A percentile compares a stretch with the other conserved stretches of the same genome.
Evolutionary conservation across 2,329 filamentous ascomycete genomes (phyloP).

Genomic region (Fonsecaea multimorphosa): DNA sequence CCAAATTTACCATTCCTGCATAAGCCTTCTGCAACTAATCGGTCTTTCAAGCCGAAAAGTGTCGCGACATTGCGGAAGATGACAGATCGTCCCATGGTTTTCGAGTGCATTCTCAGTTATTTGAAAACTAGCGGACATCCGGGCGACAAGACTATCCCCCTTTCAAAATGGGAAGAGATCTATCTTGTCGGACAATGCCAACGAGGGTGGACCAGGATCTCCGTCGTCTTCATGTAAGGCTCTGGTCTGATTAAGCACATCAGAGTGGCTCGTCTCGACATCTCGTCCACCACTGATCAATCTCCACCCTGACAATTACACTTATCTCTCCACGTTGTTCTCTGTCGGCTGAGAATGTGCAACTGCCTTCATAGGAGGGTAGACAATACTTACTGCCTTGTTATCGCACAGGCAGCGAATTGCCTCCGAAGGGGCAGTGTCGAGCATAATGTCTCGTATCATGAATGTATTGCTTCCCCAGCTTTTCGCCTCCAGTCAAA

Average conservation of each 20-base stretch:
- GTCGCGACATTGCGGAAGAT: neutral
- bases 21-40: neutral
- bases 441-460: neutral
- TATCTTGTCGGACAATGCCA: too few relatives aligned
- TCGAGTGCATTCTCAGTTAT: neutral
- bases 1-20: neutral
- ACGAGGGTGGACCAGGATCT: neutral
- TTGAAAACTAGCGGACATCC: neutral
- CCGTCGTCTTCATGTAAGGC: neutral
- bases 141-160: neutral
- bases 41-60: too few relatives aligned
- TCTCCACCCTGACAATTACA: neutral
- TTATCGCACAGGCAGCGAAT: neutral
- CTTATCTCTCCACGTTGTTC: neutral
- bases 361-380: neutral
- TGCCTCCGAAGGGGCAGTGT: neutral
- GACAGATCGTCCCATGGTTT: neutral
- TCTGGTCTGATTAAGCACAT: neutral
- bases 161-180: too few relatives aligned
- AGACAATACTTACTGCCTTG: neutral
- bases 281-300: neutral
- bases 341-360: neutral
- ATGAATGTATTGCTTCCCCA: neutral
- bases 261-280: neutral
- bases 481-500: neutral